Conservation (phyloP, 805 yeast species). For the Pichia nanzhaoensis region DNA sequence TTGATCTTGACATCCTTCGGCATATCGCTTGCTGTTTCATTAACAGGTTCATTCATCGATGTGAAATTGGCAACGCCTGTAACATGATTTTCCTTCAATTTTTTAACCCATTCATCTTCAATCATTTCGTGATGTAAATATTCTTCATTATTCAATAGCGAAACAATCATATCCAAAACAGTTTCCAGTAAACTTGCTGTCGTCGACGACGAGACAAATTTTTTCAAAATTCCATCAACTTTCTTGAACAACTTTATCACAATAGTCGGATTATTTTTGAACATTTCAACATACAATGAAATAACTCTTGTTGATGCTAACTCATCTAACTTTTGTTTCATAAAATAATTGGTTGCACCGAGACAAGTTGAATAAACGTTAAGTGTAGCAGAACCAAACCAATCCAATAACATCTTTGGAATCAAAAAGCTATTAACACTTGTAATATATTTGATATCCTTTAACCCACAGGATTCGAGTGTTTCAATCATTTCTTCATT, state of each 20-base stretch:
- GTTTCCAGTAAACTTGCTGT: slow-evolving; percentile 21
- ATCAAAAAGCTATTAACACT: slow-evolving; percentile 31
- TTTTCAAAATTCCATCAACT: slow-evolving; percentile 17
- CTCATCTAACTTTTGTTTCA: slow-evolving; percentile 21
- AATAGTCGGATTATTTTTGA: slow-evolving; percentile 10
- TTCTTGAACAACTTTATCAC: slow-evolving; percentile 19
- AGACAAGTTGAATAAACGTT: slow-evolving; percentile 16
- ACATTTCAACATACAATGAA: slow-evolving; percentile 15
- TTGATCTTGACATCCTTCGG: background rate
- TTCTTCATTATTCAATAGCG: slow-evolving; percentile 27
- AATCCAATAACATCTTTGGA: slow-evolving; percentile 29
- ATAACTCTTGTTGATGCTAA: slow-evolving; percentile 20
- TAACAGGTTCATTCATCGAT: background rate
- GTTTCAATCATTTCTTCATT: slow-evolving; percentile 31
- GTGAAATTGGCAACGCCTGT: slow-evolving; percentile 5
- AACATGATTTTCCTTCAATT: background rate
- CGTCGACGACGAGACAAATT: slow-evolving; percentile 19
- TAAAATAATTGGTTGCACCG: slow-evolving; percentile 18
- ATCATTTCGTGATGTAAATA: slow-evolving; percentile 21
- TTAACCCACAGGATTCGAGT: slow-evolving; percentile 31
- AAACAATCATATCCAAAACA: slow-evolving; percentile 20
- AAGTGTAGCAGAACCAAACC: slow-evolving; percentile 9
- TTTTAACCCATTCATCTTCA: background rate
- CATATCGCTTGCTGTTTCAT: background rate
- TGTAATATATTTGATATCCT: slow-evolving; percentile 25